A percentile compares a stretch with the other conserved stretches of the same genome.
Conservation (phyloP, 2,329 filamentous ascomycete species). For the Pseudogymnoascus sp. region DNA sequence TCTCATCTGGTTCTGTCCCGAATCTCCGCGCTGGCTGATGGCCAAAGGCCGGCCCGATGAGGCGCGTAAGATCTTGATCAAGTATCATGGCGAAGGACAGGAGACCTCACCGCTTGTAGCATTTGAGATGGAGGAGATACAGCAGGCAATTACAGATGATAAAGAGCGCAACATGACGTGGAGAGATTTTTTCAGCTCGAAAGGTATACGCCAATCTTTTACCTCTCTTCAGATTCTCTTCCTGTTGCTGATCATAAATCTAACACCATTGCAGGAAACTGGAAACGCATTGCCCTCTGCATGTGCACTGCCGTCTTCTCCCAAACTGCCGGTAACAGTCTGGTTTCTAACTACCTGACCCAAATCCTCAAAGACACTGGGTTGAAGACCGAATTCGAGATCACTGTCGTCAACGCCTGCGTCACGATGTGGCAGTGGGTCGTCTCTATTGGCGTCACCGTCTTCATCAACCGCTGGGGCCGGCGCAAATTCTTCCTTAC, state of each 20-base stretch:
- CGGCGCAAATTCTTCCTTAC: slow-evolving; percentile 35
- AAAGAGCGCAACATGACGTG: slow-evolving; percentile 11
- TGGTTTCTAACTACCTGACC: slow-evolving; percentile 38
- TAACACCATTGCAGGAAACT: slow-evolving; percentile 26
- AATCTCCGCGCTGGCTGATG: slow-evolving; percentile 50
- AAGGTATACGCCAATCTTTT: neutral
- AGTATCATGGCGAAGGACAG: slow-evolving; percentile 46
- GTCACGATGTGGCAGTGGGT: slow-evolving; percentile 39
- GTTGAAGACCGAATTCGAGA: slow-evolving; percentile 32
- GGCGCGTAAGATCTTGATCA: slow-evolving; percentile 46
- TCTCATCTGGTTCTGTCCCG: slow-evolving; percentile 43
- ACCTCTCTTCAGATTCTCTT: neutral
- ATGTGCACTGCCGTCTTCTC: slow-evolving; percentile 36
- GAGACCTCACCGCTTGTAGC: slow-evolving; percentile 36
- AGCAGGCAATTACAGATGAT: slow-evolving; percentile 30
- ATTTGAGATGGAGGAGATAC: slow-evolving; percentile 42
- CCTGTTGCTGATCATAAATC: slow-evolving; percentile 22
- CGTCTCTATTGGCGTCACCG: slow-evolving; percentile 33
- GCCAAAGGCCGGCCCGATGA: slow-evolving; percentile 49
- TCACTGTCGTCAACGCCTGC: slow-evolving; percentile 37
- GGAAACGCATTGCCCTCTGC: slow-evolving; percentile 36
- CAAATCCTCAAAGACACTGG: slow-evolving; percentile 36
- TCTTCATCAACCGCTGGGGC: slow-evolving; percentile 33
- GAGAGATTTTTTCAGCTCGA: slow-evolving; percentile 11
- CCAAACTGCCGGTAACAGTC: slow-evolving; percentile 36